Base-by-base conservation (phyloP, 2,329 filamentous ascomycete genomes). In the Alternaria burnsii region DNA sequence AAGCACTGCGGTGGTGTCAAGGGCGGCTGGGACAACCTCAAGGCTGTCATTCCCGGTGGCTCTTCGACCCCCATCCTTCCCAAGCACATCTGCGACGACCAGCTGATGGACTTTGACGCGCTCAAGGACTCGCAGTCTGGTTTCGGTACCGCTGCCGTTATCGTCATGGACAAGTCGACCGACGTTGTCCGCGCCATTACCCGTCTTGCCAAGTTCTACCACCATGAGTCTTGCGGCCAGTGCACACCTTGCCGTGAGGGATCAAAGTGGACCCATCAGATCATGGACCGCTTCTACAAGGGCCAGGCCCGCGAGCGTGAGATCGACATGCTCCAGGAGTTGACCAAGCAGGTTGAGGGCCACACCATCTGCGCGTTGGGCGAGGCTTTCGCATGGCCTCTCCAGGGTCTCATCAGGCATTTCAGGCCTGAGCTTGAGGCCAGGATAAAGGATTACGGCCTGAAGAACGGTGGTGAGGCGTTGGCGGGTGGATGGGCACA, bases 171-270 rank as follows among this genome's bases (percentile, higher is more conserved):
- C 83, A 96, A 98, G 87, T 94, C 91, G 75, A 92, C 95, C 67
- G 95, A 99, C 79, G 91, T 99, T 53, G 93, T 99, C 70, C 91
- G 94, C 68, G 92, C 93, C 76, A 98, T 99, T 78, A 90, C 92
- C 67, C 90, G 95, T 72, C 88, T 99, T 72, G 92, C 91, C 74
- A 92, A 94, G 80, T 99, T 99, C 85, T 99, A 99, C 86, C 91
- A 94, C 82, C 95, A 99, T 84, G 95, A 99, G 85, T 94, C 90
- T 69, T 99, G 95, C 81, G 95, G 95, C 62, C 95, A 99, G 84
- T 99, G 95, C 85, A 99, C 95, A 59, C 95, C 95, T n/a, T 99
- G 95, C 87, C 91, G 95, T 78, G 95, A 99, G 84, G 95, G 95
- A 69, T 96, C 91, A 85, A 97, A 97, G 85, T 99, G 95, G 95